phyloP scores from a whole-genome alignment of 768 basidiomycete species.

The Cytidiella melzeri region DNA sequence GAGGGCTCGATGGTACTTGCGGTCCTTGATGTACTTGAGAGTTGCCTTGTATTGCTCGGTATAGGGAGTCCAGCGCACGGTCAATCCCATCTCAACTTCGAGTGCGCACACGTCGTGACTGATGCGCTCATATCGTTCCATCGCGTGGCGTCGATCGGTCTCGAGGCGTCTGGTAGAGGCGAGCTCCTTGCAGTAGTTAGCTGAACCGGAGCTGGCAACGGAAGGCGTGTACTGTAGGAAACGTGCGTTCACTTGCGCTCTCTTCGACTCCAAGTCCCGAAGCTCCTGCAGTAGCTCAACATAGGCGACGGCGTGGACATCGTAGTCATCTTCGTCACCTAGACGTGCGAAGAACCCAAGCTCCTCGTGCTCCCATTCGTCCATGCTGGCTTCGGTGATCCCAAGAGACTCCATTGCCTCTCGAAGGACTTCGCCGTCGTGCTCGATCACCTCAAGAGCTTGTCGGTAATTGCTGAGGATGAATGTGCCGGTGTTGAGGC shows the following conservation, averaged over 20 bases:
- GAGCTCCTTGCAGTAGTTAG: conserved; percentile 2
- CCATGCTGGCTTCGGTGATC: conserved; percentile 4
- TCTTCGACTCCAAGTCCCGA: conserved; percentile 2
- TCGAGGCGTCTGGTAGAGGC: conserved; percentile 21
- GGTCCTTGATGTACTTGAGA: conserved; percentile 11
- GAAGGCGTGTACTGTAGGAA: not conserved
- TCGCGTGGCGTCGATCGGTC: conserved; percentile 16
- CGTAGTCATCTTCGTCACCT: conserved; percentile 20
- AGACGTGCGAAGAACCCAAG: conserved; percentile 21
- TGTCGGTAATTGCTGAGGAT: conserved; percentile 26
- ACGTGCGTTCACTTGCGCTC: not conserved
- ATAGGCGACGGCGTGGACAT: conserved; percentile 26
- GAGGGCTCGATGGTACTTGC: conserved; percentile 24
- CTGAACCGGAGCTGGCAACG: not conserved
- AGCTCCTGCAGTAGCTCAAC: conserved; percentile 25
- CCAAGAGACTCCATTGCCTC: not conserved
- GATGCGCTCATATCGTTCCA: conserved; percentile 13
- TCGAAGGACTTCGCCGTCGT: conserved; percentile 2
- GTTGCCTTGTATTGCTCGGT: conserved; percentile 19
- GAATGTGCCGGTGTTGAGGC: conserved; percentile 22
- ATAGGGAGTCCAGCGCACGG: conserved; percentile 22
- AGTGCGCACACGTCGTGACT: conserved; percentile 13
- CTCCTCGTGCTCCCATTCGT: conserved; percentile 22
- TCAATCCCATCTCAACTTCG: conserved; percentile 19
- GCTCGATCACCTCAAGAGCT: conserved; percentile 22